These are phyloP conservation scores for Pseudofabraea citricarpa DNA, from an alignment of 2,329 filamentous ascomycete genomes.

Conservation along the genomic window DNA sequence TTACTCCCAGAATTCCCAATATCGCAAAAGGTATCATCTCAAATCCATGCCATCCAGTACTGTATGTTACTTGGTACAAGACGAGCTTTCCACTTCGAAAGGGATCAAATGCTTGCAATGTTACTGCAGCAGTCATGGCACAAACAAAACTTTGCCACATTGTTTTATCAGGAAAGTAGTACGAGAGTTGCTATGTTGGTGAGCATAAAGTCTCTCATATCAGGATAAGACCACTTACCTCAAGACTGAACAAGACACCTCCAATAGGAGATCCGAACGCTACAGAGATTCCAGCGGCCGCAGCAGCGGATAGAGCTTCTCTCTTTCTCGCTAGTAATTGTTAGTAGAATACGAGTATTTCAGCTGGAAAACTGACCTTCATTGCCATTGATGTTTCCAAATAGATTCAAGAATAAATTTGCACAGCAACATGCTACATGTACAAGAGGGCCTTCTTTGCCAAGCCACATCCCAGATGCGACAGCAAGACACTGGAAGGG, in stretches of 20 bases:
- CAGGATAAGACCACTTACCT: conserved; percentile 42
- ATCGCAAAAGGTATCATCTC: conserved; percentile 85
- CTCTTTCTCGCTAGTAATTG: conserved; percentile 71
- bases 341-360: conserved; percentile 8
- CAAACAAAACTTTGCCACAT: conserved; percentile 99
- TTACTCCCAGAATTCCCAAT: conserved; percentile 74
- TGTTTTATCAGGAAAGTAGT: conserved; percentile 97
- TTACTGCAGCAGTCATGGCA: conserved; percentile 96
- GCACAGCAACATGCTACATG: conserved; percentile 97
- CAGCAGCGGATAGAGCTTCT: conserved; percentile 87
- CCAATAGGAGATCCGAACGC: conserved; percentile 93
- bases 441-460: conserved; percentile 91
- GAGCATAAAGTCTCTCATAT: conserved; percentile 8
- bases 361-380: conserved; percentile 55
- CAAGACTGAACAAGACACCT: conserved; percentile 91
- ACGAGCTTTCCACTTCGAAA: conserved; percentile 95
- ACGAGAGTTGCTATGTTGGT: conserved; percentile 72
- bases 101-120: conserved; percentile 86
- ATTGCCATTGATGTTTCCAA: conserved; percentile 74
- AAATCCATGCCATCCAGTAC: conserved; percentile 87
- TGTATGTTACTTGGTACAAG: conserved; percentile 92
- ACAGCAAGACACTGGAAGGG: conserved; percentile 72
- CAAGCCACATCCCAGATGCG: conserved; percentile 91
- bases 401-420: conserved; percentile 88
- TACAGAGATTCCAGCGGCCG: conserved; percentile 87